Percentiles rank a stretch among this genome's conserved stretches.
These are phyloP conservation scores for Kwoniella sp. DNA, from an alignment of 768 basidiomycete genomes.

Conservation along the genomic window DNA sequence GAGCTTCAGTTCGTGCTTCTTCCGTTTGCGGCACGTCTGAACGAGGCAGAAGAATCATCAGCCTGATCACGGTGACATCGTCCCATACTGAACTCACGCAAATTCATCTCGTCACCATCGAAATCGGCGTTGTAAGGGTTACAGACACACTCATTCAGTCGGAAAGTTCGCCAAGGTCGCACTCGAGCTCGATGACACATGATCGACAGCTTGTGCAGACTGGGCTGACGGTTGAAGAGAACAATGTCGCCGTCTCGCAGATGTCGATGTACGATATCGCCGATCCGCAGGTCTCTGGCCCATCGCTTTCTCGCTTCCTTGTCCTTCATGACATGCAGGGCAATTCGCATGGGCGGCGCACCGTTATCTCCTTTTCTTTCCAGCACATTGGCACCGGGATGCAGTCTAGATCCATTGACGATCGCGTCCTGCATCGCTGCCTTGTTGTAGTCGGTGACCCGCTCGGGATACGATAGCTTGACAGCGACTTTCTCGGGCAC, in stretches of 20 bases:
- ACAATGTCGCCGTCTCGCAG: conserved; percentile 92
- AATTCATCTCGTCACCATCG: conserved; percentile 99
- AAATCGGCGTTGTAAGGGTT: conserved; percentile 99
- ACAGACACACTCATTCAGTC: conserved; percentile 98
- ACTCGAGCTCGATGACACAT: conserved; percentile 94
- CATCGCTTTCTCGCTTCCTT: conserved; percentile 50
- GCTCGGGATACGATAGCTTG: conserved; percentile 91
- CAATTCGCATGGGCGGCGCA: conserved; percentile 24
- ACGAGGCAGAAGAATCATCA: neutral
- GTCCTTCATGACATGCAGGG: conserved; percentile 39
- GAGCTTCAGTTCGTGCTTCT: conserved; percentile 92
- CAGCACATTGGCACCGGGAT: conserved; percentile 79
- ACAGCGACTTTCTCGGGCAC: conserved; percentile 93
- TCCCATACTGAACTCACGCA: conserved; percentile 61
- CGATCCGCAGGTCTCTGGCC: conserved; percentile 75
- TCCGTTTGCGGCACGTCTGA: conserved; percentile 97
- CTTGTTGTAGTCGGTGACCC: conserved; percentile 88
- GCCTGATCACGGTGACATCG: too few relatives aligned
- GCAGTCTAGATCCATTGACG: conserved; percentile 79
- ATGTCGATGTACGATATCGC: conserved; percentile 92
- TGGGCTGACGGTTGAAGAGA: conserved; percentile 96
- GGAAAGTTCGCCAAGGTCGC: conserved; percentile 93
- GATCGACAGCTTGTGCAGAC: conserved; percentile 97
- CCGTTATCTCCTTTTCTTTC: conserved; percentile 25
- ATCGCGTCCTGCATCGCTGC: conserved; percentile 68